These are phyloP conservation scores for Endothia cerciana DNA, from an alignment of 2,329 filamentous ascomycete genomes.

Conservation along the genomic window DNA sequence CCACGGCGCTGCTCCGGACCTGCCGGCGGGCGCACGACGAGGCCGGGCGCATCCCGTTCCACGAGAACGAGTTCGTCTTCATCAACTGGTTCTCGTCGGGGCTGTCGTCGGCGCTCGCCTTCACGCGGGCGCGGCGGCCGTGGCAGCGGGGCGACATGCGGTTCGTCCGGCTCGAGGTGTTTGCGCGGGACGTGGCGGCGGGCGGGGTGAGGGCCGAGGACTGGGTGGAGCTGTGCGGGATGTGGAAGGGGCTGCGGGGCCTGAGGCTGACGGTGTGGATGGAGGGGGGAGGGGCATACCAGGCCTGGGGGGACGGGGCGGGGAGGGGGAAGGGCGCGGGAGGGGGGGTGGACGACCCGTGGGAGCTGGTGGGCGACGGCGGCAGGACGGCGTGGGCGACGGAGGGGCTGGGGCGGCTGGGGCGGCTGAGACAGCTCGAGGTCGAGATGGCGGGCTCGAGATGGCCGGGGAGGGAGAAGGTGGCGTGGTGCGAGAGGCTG, in stretches of 20 bases:
- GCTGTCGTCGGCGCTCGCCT: constrained; percentile 44
- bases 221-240: constrained; percentile 44
- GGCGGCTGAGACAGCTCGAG: constrained; percentile 42
- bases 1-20: constrained; percentile 44
- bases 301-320: constrained; percentile 13
- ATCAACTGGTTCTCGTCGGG: constrained; percentile 51
- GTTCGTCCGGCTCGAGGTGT: constrained; percentile 46
- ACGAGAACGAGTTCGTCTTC: constrained; percentile 51
- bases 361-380: neutral
- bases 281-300: constrained; percentile 28
- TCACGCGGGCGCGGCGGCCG: constrained; percentile 39
- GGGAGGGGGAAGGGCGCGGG: neutral
- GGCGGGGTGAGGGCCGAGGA: constrained; percentile 34
- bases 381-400: constrained; percentile 36
- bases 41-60: constrained; percentile 45
- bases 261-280: constrained; percentile 44
- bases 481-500: constrained; percentile 42
- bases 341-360: neutral
- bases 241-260: constrained; percentile 44
- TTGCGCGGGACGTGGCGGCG: constrained; percentile 41
- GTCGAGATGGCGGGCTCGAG: constrained; percentile 43
- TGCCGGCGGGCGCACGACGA: constrained; percentile 50
- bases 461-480: constrained; percentile 39
- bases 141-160: constrained; percentile 51
- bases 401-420: constrained; percentile 40